Base-by-base conservation (phyloP, 2,329 filamentous ascomycete species). In the Colletotrichum gloeosporioides region DNA sequence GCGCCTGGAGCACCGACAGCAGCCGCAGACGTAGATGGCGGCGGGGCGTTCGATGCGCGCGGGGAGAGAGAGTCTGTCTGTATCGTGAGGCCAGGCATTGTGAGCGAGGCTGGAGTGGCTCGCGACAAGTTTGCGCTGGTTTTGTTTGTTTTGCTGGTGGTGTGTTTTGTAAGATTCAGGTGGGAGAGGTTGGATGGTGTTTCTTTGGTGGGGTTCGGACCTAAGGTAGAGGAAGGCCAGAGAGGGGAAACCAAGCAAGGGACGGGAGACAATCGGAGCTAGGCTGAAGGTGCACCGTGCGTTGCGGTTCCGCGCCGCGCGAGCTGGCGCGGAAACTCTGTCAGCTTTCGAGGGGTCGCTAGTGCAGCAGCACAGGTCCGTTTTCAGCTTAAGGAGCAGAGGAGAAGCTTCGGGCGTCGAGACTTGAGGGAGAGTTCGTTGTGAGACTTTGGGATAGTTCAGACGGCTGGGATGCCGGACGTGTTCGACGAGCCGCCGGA, bases 41-140 rank as follows among this genome's bases (percentile, higher is more conserved):
- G 49, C 75, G 73, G 74, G 77, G 78, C 76, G 74, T 78, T 79
- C 78, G 79, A 68, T 53, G 77, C 81, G 62, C 75, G 71, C 49
- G 78, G 77, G 39, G 79, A 70, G 61, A 76, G 66, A 34, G 76
- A 67, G 57, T 78, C 78, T 32, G 80, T 83, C 63, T 77, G 77
- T 65, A 82, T 77, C 57, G 80, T 83, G 61, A 83, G 80, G 68
- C 78, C 81, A 39, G 80, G 82, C 83, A 84, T 84, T 71, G 36
- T 78, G 71, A 29, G 39, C 44, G 65, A 69, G 34, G 70, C 75
- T 77, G 39, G 31, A n/a, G 75, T 39, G 64, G 34, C 66, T 70
- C 61, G 71, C 53, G 53, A 65, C 32, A 27, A 29, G 8, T 49
- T 22, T 22, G 59, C 36, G 22, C 16, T 69, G 53, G 44, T 25